Base-by-base conservation (phyloP, 2,329 filamentous ascomycete genomes). In the Sordariomycetes sp. region DNA sequence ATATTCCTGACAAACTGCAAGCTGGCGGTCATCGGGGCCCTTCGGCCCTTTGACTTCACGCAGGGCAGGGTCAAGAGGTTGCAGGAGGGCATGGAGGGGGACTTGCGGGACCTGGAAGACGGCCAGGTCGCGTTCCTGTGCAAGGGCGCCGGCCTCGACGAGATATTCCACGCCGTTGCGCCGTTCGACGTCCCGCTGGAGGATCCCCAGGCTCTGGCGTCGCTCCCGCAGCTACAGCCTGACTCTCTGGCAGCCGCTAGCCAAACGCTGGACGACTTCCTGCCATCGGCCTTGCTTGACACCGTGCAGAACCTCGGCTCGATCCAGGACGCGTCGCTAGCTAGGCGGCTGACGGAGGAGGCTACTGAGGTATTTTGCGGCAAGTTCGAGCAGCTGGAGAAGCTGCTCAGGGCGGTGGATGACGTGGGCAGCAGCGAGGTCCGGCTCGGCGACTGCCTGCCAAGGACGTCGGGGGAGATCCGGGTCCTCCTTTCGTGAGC, bases 251-350 rank as follows among this genome's bases (percentile, higher is more conserved):
- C 80, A 1, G 73, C 77, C 55, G 85, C 87, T 2, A 89, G 89
- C 65, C 89, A 92, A 65, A 81, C 79, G 48, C 77, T 99, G 7
- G 94, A 99, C 67, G 86, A 90, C 61, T 99, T 97, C 72, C 76
- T 99, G 25, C 92, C 94, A 0, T 95, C 90, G 1, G 94, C 93
- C 2, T 79, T 96, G 34, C 93, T 97, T 78, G 94, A 99, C 68
- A 92, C 92, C 2, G 85, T 89, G 64, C 88, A 94, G 55, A 89
- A 90, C 60, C 71, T 97, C 28, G 87, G 86, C 62, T 77, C 82
- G 50, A 73, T 99, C 1, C 85, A 88, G 61, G 88, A 89, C 65
- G 82, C 88, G 1, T 79, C 78, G 12, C 74, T 96, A 59, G 87
- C 88, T 16, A 82, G 89, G 54, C 78, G 85, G 53, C 82, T 96